These are phyloP conservation scores for Pholiota molesta DNA, from an alignment of 768 basidiomycete genomes.

Conservation along the genomic window DNA sequence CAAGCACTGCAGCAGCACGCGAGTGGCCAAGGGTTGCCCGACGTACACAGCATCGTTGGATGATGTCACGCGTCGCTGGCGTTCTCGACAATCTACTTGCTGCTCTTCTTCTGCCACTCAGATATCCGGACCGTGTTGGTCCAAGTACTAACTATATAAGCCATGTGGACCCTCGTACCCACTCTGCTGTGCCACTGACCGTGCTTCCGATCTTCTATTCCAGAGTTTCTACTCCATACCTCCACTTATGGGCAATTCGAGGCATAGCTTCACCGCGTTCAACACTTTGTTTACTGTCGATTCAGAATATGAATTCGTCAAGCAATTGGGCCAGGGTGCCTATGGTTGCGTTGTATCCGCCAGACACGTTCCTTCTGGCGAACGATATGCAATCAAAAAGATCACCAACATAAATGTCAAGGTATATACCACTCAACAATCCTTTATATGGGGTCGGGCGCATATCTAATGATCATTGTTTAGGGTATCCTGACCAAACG, in stretches of 20 bases:
- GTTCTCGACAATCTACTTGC: neutral
- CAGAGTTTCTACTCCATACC: neutral
- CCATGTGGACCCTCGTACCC: conserved; percentile 2
- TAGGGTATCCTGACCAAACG: conserved; percentile 96
- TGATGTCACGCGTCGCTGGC: conserved; percentile 9
- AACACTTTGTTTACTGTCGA: conserved; percentile 5
- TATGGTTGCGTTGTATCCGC: conserved; percentile 93
- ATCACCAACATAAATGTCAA: conserved; percentile 93
- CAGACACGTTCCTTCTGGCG: conserved; percentile 77
- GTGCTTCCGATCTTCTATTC: neutral
- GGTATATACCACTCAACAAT: conserved; percentile 37
- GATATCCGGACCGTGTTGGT: conserved; percentile 1
- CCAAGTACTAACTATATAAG: conserved; percentile 8
- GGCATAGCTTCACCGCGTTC: conserved; percentile 10
- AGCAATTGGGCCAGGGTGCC: conserved; percentile 53
- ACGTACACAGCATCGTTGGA: too few relatives aligned
- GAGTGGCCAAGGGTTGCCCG: too few relatives aligned
- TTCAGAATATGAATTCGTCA: conserved; percentile 9
- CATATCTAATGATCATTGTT: conserved; percentile 7
- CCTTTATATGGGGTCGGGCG: neutral
- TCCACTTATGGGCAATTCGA: neutral
- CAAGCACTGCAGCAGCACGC: neutral
- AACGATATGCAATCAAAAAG: conserved; percentile 95
- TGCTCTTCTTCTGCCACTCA: neutral
- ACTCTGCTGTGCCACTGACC: neutral